Base-by-base conservation (phyloP, 2,329 filamentous ascomycete species). In the Alternaria rosae region DNA sequence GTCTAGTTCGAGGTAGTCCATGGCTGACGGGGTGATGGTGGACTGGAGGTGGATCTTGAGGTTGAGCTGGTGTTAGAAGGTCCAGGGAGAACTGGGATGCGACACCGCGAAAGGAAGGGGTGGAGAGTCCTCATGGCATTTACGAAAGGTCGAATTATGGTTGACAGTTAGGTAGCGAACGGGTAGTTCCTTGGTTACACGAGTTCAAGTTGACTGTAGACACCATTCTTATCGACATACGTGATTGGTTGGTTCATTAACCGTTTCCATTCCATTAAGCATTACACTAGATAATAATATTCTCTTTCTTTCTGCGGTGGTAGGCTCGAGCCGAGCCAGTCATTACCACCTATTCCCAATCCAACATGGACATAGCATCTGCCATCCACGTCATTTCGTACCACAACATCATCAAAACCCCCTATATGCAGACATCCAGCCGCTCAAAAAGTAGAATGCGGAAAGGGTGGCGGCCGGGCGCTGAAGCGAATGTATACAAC, bases 211-310 rank as follows among this genome's bases (percentile, higher is more conserved):
- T 8, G 30, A 35, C 13, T 35, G 13, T 2, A 35, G 30, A 13
- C 13, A 35, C 13, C 30, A 35, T 6, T 3, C 13, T 35, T 4
- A 4, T 4, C 30, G 15, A n/a, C 1, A 15, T 35, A 6, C 30
- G 8, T 35, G 30, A 30, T 50, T 6, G 10, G 2, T 61, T 35
- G 35, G 38, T 48, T 57, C 59, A 48, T 61, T 58, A 52, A 53
- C 41, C 54, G 44, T 58, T 42, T 32, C 41, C 54, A 58, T 58
- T 61, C 67, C 70, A 76, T 76, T 76, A 76, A 74, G 74, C 72
- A 76, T 76, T 76, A 76, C 45, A 57, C 57, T 64, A 70, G 59
- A 38, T 72, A 74, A 70, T 70, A 71, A 69, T 69, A 64, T 69
- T 71, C 67, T 28, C 28, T 45, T 35, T 50, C 28, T 45, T 35